phyloP scores from a whole-genome alignment of 768 basidiomycete genomes.

The Mycena filopes region DNA sequence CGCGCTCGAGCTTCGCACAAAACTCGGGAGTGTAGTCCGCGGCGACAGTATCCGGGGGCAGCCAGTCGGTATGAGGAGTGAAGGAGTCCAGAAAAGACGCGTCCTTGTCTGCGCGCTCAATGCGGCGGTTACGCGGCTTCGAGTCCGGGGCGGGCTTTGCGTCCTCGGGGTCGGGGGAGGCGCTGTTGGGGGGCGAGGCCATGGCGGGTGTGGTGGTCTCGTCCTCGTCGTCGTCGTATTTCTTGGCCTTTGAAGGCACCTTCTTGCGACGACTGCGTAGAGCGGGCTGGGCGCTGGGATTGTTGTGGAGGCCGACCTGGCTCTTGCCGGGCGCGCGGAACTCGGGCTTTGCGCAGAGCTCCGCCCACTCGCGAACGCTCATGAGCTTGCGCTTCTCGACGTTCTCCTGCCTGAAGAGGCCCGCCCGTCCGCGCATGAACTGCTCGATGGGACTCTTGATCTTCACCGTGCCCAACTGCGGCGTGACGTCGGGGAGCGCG shows the following conservation, averaged over 20 bases:
- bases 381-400: conserved; percentile 86
- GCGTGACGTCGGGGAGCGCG: conserved; percentile 74
- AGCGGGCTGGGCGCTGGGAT: conserved; percentile 36
- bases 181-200: conserved; percentile 56
- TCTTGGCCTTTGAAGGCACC: conserved; percentile 44
- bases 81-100: conserved; percentile 74
- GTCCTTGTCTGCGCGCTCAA: conserved; percentile 57
- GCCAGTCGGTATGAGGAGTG: conserved; percentile 79
- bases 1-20: conserved; percentile 86
- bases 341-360: conserved; percentile 77
- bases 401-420: conserved; percentile 91
- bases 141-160: conserved; percentile 23
- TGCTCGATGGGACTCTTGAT: conserved; percentile 95
- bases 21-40: conserved; percentile 90
- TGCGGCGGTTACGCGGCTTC: conserved; percentile 47
- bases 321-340: conserved; percentile 78
- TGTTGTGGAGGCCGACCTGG: conserved; percentile 67
- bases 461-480: conserved; percentile 78
- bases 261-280: conserved; percentile 55
- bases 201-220: conserved; percentile 38
- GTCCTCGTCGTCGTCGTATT: conserved; percentile 35
- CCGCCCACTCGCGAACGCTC: conserved; percentile 91
- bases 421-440: conserved; percentile 86
- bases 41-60: conserved; percentile 76
- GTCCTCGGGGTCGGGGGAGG: conserved; percentile 43